Base-by-base conservation (phyloP, 23 red algal species). In the Agarophyton chilense region DNA sequence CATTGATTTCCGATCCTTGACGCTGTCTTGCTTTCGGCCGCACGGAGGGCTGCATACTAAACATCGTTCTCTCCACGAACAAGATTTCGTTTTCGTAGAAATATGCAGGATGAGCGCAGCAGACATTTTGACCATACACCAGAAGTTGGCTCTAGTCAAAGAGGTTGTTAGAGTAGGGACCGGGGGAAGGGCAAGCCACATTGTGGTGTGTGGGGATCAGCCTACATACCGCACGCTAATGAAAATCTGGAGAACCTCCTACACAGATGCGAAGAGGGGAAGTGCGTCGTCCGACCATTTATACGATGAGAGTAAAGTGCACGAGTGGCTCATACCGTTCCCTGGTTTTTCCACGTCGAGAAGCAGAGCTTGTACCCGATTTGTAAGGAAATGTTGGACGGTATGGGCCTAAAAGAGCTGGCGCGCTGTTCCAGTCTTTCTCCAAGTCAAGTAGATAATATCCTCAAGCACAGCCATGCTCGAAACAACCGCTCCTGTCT, bases 351-450 rank as follows among this genome's bases (percentile, higher is more conserved):
- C 35, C 78, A 82, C 6, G 11, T 82, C 25, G 78, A 82, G 22
- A 82, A 82, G 38, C 78, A 82, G 47, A 82, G 51, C 19, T 33
- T 82, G 1, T 82, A 82, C 21, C 53, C 52, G 0, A 11, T 82
- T 33, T 82, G 78, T 11, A 65, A 82, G n/a, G 78, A 82, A 19
- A 82, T 82, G 78, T 26, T 64, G 4, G 10, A 82, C 35, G 78
- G 78, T 1, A 19, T 62, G n/a, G 78, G 78, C 10, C 47, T 82
- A 28, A 57, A 36, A 1, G 29, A 82, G 35, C 2, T 82, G 0
- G 10, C 78, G 0, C 25, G 28, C 21, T 64, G 51, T 19, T 42
- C 26, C 16, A 54, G 78, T n/a, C 47, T 82, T 1, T 82, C 78
- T 10, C 6, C 7, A 14, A 65, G 55, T 33, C 78, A 82, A 46